Conservation (phyloP, 352 stramenopile species). For the Phytophthora brassicae region DNA sequence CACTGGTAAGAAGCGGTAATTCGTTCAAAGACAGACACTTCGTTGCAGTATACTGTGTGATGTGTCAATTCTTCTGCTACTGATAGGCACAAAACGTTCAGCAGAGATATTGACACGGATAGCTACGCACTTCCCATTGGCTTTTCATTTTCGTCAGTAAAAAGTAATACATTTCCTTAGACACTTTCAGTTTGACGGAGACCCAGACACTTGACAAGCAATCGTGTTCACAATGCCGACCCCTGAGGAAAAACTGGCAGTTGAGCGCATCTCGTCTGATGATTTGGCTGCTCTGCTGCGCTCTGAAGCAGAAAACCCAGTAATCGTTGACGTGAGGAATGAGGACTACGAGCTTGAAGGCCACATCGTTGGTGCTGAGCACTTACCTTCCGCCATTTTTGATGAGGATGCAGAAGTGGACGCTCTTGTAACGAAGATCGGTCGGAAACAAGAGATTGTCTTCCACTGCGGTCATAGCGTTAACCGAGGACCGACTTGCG, state of each 20-base stretch:
- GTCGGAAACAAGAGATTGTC: slow-evolving; percentile 29
- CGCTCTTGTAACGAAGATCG: slow-evolving; percentile 31
- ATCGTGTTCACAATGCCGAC: slow-evolving; percentile 16
- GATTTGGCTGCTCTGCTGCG: slow-evolving; percentile 24
- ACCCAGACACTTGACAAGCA: background rate
- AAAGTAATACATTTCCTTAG: no score
- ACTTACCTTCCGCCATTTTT: slow-evolving; percentile 37
- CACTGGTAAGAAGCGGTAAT: no score
- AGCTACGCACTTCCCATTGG: no score
- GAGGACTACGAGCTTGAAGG: slow-evolving; percentile 37
- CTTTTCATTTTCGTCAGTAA: no score
- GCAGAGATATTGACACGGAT: no score
- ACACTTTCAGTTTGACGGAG: no score
- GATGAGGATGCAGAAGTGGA: slow-evolving; percentile 41
- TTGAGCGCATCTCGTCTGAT: slow-evolving; percentile 30
- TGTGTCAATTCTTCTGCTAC: no score
- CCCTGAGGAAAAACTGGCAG: slow-evolving; percentile 24
- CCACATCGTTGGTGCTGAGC: slow-evolving; percentile 34
- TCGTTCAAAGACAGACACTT: no score
- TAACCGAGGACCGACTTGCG: slow-evolving; percentile 38
- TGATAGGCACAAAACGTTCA: no score
- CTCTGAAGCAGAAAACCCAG: slow-evolving; percentile 1
- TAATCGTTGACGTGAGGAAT: slow-evolving; percentile 34
- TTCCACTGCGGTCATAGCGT: slow-evolving; percentile 48
- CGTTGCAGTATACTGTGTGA: no score